Evolutionary conservation across 495 filamentous ascomycete species (phyloP).

Genomic region (Lindgomyces ingoldianus): DNA sequence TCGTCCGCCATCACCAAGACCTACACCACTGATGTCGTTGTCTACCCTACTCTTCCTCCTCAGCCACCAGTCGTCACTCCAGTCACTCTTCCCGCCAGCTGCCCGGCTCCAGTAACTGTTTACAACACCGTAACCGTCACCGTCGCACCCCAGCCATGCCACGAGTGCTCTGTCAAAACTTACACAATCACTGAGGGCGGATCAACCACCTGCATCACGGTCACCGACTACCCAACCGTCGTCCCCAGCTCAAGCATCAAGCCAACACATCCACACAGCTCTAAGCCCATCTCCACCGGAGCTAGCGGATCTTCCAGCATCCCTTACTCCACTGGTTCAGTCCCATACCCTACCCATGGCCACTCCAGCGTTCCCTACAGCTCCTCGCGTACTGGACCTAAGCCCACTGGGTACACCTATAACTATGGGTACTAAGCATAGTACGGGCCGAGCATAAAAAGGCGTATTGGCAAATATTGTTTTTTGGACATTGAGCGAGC

Average conservation of each 20-base stretch:
- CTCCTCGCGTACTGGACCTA: conserved; percentile 18
- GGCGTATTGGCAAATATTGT: conserved; percentile 4
- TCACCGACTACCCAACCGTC: conserved; percentile 13
- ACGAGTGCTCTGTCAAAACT: conserved; percentile 25
- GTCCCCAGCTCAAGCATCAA: background rate
- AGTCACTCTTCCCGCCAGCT: conserved; percentile 12
- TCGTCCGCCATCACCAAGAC: conserved; percentile 36
- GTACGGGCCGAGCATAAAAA: background rate
- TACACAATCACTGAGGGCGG: conserved; percentile 35
- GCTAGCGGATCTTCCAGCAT: conserved; percentile 11
- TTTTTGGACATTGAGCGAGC: background rate
- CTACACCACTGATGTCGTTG: conserved; percentile 11
- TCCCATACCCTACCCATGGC: conserved; percentile 29
- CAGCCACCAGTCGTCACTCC: conserved; percentile 23
- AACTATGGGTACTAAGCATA: background rate
- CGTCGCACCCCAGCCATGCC: conserved; percentile 10
- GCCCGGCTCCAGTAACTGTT: conserved; percentile 25
- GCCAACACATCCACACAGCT: background rate
- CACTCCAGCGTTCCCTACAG: conserved; percentile 16
- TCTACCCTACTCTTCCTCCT: conserved; percentile 20
- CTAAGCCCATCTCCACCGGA: background rate
- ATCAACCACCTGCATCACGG: conserved; percentile 26
- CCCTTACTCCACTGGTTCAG: conserved; percentile 13
- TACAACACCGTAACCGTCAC: conserved; percentile 24
- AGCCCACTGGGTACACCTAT: conserved; percentile 25